These are phyloP conservation scores for Vicia faba DNA, from an alignment of 306 rosid genomes.

Conservation along the genomic window DNA sequence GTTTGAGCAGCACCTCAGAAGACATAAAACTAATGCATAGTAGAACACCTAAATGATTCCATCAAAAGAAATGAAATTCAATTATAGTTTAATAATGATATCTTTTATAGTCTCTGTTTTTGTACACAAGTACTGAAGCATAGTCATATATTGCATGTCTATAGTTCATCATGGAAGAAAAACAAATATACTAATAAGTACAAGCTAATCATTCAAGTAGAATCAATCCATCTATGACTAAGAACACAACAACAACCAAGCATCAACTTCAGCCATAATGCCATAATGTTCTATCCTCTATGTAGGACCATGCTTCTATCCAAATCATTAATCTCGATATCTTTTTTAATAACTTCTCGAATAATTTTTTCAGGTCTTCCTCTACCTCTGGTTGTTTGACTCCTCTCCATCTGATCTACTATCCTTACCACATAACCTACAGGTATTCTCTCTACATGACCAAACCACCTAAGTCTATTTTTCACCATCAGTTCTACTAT, in stretches of 20 bases:
- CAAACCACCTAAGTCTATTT: no score
- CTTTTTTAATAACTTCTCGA: no score
- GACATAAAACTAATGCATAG: conserved; percentile 11
- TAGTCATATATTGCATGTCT: conserved; percentile 12
- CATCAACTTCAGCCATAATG: no score
- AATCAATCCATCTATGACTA: conserved; percentile 15
- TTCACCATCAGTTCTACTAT: no score
- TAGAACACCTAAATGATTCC: neutral
- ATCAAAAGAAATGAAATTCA: conserved; percentile 18
- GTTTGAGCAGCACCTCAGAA: conserved; percentile 15
- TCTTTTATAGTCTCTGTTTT: neutral
- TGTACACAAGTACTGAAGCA: conserved; percentile 14
- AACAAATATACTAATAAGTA: conserved; percentile 4
- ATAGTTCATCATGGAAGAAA: conserved; percentile 18
- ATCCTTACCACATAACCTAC: no score
- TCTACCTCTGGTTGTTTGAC: no score
- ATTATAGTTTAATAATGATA: conserved; percentile 9
- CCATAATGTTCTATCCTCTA: no score
- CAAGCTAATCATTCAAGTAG: conserved; percentile 11
- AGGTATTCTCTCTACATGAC: no score
- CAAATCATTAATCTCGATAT: no score
- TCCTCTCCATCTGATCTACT: no score
- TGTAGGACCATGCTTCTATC: no score
- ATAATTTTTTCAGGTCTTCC: no score
- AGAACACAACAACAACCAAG: neutral